Conservation (phyloP, 805 yeast species). For the Candida silvicultrix region DNA sequence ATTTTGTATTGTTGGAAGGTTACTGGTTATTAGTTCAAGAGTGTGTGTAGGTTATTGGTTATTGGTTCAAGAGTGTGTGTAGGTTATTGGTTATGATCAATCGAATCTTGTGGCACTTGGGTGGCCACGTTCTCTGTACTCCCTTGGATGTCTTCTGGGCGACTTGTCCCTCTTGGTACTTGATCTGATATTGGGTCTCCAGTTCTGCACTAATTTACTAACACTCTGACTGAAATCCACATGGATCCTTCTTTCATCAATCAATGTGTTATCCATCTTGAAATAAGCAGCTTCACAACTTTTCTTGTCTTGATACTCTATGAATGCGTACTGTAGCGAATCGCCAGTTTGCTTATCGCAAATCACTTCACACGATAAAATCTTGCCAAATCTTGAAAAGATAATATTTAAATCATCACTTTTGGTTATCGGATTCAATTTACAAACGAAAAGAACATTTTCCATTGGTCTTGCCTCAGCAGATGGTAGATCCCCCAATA, state of each 20-base stretch:
- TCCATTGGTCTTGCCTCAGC: conserved; percentile 58
- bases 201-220: conserved; percentile 18
- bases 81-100: too few relatives aligned
- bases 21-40: too few relatives aligned
- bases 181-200: conserved; percentile 11
- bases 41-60: too few relatives aligned
- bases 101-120: too few relatives aligned
- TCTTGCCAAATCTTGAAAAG: conserved; percentile 56
- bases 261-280: conserved; percentile 54
- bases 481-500: conserved; percentile 56
- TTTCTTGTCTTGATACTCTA: conserved; percentile 42
- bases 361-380: conserved; percentile 45
- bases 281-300: conserved; percentile 58
- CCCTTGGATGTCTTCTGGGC: neutral
- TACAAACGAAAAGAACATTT: conserved; percentile 54
- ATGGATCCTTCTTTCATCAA: conserved; percentile 58
- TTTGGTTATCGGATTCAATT: conserved; percentile 55
- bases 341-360: conserved; percentile 40
- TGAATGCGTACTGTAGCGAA: conserved; percentile 57
- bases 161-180: neutral
- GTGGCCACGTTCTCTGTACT: neutral
- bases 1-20: too few relatives aligned
- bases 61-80: too few relatives aligned
- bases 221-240: conserved; percentile 66
- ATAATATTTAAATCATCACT: conserved; percentile 48